Percentiles rank a stretch among this genome's conserved stretches.
phyloP scores from a whole-genome alignment of 495 filamentous ascomycete genomes.

The Venustampulla echinocandica region DNA sequence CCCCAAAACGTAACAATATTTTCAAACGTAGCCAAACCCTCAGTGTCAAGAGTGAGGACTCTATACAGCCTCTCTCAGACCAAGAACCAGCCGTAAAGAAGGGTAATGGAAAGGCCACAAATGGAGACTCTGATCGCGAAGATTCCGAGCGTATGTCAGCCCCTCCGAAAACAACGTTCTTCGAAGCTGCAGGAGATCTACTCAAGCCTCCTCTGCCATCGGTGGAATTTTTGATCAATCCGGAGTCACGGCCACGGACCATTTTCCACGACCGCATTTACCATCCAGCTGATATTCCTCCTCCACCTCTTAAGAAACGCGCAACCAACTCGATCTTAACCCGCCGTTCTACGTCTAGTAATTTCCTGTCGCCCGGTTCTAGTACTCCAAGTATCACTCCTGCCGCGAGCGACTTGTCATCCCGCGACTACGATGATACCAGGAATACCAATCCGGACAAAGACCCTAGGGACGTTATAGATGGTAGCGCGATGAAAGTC shows the following conservation, averaged over 20 bases:
- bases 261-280: constrained; percentile 98
- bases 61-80: constrained; percentile 3
- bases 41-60: constrained; percentile 6
- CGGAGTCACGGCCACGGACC: constrained; percentile 72
- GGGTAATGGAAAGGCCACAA: constrained; percentile 14
- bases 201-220: constrained; percentile 84
- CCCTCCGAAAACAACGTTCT: constrained; percentile 87
- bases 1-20: constrained; percentile 53
- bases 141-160: constrained; percentile 40
- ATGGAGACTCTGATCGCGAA: constrained; percentile 26
- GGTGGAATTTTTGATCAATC: constrained; percentile 70
- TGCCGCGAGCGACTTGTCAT: constrained; percentile 12
- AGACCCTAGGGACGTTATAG: constrained; percentile 37
- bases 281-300: constrained; percentile 85
- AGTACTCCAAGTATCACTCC: background rate
- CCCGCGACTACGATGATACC: constrained; percentile 23
- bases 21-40: constrained; percentile 71
- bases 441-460: constrained; percentile 20
- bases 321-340: constrained; percentile 8
- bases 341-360: constrained; percentile 1
- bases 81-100: background rate
- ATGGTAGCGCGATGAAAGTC: constrained; percentile 63
- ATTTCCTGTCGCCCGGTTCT: background rate
- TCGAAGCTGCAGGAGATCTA: constrained; percentile 88
- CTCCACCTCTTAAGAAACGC: constrained; percentile 55